A percentile compares a stretch with the other conserved stretches of the same genome.
Evolutionary conservation across 2,329 filamentous ascomycete species (phyloP).

Genomic region (Cladosporium phlei): DNA sequence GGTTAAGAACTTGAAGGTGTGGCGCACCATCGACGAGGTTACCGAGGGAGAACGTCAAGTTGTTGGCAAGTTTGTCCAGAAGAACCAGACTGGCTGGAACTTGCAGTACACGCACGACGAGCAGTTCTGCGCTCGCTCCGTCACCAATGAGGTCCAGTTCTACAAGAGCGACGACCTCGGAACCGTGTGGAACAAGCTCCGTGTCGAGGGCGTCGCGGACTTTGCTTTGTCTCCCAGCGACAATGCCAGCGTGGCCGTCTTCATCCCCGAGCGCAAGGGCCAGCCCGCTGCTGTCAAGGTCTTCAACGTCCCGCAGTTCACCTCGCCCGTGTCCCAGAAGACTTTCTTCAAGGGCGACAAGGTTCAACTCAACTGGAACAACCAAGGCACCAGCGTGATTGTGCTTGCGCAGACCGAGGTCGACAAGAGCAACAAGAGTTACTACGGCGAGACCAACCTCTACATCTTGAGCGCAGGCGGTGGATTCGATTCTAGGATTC

Average conservation of each 20-base stretch:
- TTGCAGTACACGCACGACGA: conserved; percentile 95
- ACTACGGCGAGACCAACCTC: conserved; percentile 96
- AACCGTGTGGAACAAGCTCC: conserved; percentile 92
- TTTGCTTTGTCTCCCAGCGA: conserved; percentile 88
- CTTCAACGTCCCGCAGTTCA: conserved; percentile 87
- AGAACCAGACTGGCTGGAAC: conserved; percentile 93
- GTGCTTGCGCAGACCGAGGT: conserved; percentile 97
- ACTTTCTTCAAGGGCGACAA: conserved; percentile 99
- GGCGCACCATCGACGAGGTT: conserved; percentile 71
- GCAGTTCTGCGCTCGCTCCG: conserved; percentile 80
- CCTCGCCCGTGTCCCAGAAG: conserved; percentile 82
- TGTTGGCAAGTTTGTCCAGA: conserved; percentile 88
- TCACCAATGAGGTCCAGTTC: conserved; percentile 97
- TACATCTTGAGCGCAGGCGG: conserved; percentile 91
- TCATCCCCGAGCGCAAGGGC: conserved; percentile 88
- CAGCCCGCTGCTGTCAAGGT: conserved; percentile 92
- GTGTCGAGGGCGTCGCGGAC: conserved; percentile 81
- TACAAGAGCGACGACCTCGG: conserved; percentile 76
- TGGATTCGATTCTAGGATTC: conserved; percentile 82
- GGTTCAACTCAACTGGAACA: conserved; percentile 98
- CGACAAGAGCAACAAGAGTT: conserved; percentile 97
- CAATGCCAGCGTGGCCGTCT: conserved; percentile 80
- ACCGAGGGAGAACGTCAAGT: conserved; percentile 63
- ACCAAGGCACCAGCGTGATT: conserved; percentile 81
- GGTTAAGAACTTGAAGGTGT: conserved; percentile 94